Percentiles rank a stretch among this genome's conserved stretches.
Conservation (phyloP, 2,329 filamentous ascomycete genomes). For the Aspergillus phoenicis region DNA sequence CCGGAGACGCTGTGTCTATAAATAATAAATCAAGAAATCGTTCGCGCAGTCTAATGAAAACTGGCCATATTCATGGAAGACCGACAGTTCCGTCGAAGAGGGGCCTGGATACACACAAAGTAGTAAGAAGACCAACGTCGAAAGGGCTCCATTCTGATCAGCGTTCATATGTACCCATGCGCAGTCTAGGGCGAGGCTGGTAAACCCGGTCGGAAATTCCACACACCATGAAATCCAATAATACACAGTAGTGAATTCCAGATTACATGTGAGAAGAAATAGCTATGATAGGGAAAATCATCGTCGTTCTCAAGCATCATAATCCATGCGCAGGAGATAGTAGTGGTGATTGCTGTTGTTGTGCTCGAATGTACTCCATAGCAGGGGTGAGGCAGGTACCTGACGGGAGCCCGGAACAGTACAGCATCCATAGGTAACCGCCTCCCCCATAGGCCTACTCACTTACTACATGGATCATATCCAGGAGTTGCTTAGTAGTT, state of each 20-base stretch:
- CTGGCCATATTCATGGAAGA: background rate
- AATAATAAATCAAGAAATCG: background rate
- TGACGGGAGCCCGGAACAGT: background rate
- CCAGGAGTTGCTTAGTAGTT: background rate
- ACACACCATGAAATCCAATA: background rate
- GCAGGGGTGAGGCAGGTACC: background rate
- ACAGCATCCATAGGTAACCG: background rate
- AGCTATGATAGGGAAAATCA: background rate
- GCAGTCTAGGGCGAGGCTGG: slow-evolving; percentile 3
- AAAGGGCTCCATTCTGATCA: background rate
- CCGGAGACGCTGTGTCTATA: background rate
- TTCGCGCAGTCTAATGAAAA: background rate
- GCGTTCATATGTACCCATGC: background rate
- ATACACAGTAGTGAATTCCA: background rate
- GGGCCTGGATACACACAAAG: background rate
- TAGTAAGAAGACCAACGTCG: background rate
- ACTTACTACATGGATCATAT: no score
- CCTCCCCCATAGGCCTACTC: no score
- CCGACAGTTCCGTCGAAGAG: background rate
- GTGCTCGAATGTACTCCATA: background rate
- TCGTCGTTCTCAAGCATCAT: background rate
- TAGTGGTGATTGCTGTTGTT: background rate
- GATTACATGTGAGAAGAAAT: background rate
- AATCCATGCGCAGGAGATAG: background rate
- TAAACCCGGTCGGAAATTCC: background rate